A percentile compares a stretch with the other conserved stretches of the same genome.
These are phyloP conservation scores for Tetracentron sinense DNA, from an alignment of 164 flowering plant genomes.

Conservation along the genomic window DNA sequence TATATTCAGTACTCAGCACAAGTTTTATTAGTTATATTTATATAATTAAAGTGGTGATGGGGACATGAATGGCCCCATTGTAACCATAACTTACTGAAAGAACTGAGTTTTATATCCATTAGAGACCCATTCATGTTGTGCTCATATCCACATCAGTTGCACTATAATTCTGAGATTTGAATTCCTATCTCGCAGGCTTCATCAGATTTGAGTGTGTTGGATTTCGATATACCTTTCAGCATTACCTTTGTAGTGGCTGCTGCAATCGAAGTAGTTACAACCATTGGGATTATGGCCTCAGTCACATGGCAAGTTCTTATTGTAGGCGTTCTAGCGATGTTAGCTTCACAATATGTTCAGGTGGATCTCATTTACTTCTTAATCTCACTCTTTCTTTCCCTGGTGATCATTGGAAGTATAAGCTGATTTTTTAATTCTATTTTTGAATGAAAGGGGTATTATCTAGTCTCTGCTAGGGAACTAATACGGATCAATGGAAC, in stretches of 20 bases:
- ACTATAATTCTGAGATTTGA: background rate
- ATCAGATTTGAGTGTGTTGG: slow-evolving; percentile 72
- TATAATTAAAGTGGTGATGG: background rate
- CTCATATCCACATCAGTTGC: too few species aligned
- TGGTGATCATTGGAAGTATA: background rate
- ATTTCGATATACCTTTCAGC: slow-evolving; percentile 69
- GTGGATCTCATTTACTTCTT: slow-evolving; percentile 25
- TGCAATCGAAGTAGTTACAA: slow-evolving; percentile 34
- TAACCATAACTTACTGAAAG: too few species aligned
- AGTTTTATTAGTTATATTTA: background rate
- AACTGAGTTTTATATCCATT: too few species aligned
- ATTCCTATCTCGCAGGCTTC: slow-evolving; percentile 67
- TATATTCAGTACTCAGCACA: too few species aligned
- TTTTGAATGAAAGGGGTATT: slow-evolving; percentile 43
- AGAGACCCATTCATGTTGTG: background rate
- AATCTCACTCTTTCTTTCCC: background rate
- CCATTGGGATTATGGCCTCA: slow-evolving; percentile 53
- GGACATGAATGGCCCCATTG: too few species aligned
- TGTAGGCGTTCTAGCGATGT: slow-evolving; percentile 46
- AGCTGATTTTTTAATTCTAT: background rate
- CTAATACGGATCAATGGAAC: slow-evolving; percentile 81
- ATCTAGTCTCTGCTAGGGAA: slow-evolving; percentile 66
- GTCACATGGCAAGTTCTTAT: slow-evolving; percentile 89
- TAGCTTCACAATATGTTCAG: slow-evolving; percentile 58
- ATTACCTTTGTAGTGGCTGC: slow-evolving; percentile 36